Base-by-base conservation (phyloP, 2,329 filamentous ascomycete genomes). In the Arthrobotrys conoides region DNA sequence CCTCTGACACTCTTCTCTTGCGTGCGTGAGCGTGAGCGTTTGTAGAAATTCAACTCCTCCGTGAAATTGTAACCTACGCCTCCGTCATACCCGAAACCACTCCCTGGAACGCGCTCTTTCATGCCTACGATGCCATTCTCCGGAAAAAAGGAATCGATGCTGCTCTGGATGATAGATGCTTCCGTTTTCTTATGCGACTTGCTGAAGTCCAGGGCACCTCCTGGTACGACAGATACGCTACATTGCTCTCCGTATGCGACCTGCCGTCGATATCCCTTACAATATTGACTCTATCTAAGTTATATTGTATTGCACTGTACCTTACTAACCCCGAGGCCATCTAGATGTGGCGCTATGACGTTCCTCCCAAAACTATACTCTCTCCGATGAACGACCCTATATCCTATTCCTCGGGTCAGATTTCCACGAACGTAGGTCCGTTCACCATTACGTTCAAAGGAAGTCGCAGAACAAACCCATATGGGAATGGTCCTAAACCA, bases 181-280 rank as follows among this genome's bases (percentile, higher is more conserved):
- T 79, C 64, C 68, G 76, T 24, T 79, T 79, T 69, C 76, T 79
- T 55, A 79, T 79, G 76, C 76, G 76, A 66, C 68, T 79, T 27
- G 76, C 76, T 36, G 76, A 79, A 61, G 67, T 79, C n/a, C 76
- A 79, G 49, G 69, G 76, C 24, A 73, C 69, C 22, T 72, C 76
- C 48, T 79, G 76, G 76, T 79, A 72, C 53, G 76, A 79, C 33
- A 46, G 70, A 72, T 79, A 79, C 48, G 76, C 65, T 41, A 73
- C 76, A 46, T 51, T 79, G 12, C 70, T 79, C 38, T 70, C 68
- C 36, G 76, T 79, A 79, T 24, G 76, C 64, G 27, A 24, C 10
- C 27, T 30, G 27, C 27, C 27, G 3, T 6, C 27, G 6, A 6
- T 38, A 38, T 57, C 38, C 5, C 18, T 46, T 46, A 6, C 44